Percentiles rank a stretch among this genome's conserved stretches.
phyloP scores from a whole-genome alignment of 2,329 filamentous ascomycete genomes.

The Stagonosporopsis chrysanthemi region DNA sequence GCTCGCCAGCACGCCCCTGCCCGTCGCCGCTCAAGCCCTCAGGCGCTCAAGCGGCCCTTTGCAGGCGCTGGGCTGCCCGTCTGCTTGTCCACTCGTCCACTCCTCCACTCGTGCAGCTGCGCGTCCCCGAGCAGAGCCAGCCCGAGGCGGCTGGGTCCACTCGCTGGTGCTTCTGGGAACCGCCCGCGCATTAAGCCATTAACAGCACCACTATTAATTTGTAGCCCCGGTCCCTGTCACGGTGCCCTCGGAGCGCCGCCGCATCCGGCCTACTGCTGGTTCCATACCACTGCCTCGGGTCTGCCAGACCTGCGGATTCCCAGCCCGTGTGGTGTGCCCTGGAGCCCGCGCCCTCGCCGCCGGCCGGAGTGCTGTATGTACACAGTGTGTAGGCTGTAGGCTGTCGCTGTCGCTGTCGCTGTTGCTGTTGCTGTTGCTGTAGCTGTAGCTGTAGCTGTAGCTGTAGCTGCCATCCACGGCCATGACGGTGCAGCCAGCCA shows the following conservation, averaged over 20 bases:
- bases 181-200: conserved; percentile 31
- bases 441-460: too few species aligned
- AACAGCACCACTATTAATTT: conserved; percentile 33
- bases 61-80: conserved; percentile 30
- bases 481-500: too few species aligned
- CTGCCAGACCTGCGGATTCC: conserved; percentile 24
- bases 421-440: too few species aligned
- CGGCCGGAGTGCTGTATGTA: too few species aligned
- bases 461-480: too few species aligned
- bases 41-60: conserved; percentile 11
- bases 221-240: conserved; percentile 27
- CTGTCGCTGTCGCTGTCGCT: too few species aligned
- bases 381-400: too few species aligned
- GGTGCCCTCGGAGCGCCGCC: conserved; percentile 27
- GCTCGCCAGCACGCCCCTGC: conserved; percentile 28
- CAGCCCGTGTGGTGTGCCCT: conserved; percentile 2
- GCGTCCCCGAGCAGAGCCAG: conserved; percentile 23
- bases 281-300: conserved; percentile 32
- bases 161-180: conserved; percentile 29
- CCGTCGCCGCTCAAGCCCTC: conserved; percentile 11
- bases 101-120: conserved; percentile 5
- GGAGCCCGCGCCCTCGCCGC: background rate
- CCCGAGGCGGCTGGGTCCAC: conserved; percentile 30
- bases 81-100: background rate
- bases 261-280: conserved; percentile 19